Conservation (phyloP, 805 yeast genomes). For the Maudiozyma turicensis region DNA sequence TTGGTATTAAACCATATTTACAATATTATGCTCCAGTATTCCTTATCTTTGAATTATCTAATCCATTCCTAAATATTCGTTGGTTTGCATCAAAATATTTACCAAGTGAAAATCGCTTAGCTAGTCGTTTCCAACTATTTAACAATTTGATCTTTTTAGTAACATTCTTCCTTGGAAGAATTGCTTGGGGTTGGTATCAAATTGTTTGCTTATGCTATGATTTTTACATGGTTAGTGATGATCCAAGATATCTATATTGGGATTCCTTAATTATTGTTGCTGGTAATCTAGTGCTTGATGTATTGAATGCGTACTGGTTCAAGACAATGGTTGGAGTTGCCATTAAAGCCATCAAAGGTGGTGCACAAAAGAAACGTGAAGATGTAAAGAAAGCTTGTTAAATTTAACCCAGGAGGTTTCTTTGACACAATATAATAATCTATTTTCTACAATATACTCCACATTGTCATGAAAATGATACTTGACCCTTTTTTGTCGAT, state of each 20-base stretch:
- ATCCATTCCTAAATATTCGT: conserved; percentile 81
- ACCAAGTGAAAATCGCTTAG: conserved; percentile 26
- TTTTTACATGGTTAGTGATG: conserved; percentile 33
- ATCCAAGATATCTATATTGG: conserved; percentile 37
- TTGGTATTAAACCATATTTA: conserved; percentile 58
- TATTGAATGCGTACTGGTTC: conserved; percentile 73
- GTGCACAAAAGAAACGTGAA: not conserved
- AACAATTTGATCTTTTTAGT: conserved; percentile 40
- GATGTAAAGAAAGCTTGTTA: not conserved
- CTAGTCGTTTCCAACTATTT: conserved; percentile 20
- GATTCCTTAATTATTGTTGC: conserved; percentile 31
- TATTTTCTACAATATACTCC: not conserved
- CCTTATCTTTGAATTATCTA: conserved; percentile 71
- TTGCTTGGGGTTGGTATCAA: conserved; percentile 74
- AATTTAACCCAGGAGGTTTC: not conserved
- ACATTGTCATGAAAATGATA: not conserved
- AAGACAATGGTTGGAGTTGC: conserved; percentile 65
- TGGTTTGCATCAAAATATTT: conserved; percentile 54
- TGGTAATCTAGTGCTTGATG: conserved; percentile 49
- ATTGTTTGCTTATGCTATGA: conserved; percentile 41
- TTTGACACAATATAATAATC: not conserved
- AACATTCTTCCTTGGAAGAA: conserved; percentile 62
- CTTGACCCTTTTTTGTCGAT: too few relatives aligned
- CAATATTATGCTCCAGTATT: conserved; percentile 73
- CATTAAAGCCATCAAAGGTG: conserved; percentile 22